A percentile compares a stretch with the other conserved stretches of the same genome.
phyloP scores from a whole-genome alignment of 176 grass and related monocot species.

The Lolium perenne region DNA sequence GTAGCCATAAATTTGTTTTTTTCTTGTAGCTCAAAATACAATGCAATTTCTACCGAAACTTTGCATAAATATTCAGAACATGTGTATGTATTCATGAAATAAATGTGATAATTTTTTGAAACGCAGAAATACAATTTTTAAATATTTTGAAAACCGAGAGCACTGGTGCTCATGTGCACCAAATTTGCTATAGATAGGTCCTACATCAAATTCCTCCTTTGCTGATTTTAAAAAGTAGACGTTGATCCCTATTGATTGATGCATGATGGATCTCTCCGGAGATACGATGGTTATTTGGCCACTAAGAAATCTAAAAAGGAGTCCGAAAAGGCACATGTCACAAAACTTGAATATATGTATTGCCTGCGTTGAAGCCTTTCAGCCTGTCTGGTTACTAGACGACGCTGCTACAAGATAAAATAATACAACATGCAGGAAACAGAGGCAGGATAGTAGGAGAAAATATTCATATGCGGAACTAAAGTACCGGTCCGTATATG shows the following conservation, averaged over 20 bases:
- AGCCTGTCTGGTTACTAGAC: neutral
- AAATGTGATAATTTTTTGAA: too few relatives aligned
- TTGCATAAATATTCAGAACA: too few relatives aligned
- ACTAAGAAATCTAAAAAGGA: neutral
- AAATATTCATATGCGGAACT: neutral
- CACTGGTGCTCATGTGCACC: too few relatives aligned
- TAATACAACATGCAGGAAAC: neutral
- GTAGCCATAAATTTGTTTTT: too few relatives aligned
- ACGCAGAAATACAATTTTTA: too few relatives aligned
- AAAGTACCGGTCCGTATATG: neutral
- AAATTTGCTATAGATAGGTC: too few relatives aligned
- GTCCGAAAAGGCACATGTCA: neutral
- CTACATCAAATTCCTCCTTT: neutral
- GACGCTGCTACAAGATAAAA: neutral
- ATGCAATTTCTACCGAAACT: too few relatives aligned
- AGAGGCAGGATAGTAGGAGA: neutral
- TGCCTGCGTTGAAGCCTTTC: neutral
- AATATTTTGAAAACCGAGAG: too few relatives aligned
- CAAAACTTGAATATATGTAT: neutral
- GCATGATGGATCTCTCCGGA: neutral
- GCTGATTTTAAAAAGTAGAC: conserved; percentile 6
- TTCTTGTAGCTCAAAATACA: too few relatives aligned
- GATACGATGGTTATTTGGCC: neutral
- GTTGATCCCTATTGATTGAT: neutral
- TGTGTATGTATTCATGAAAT: too few relatives aligned